These are phyloP conservation scores for Toxoplasma gondii DNA, from an alignment of 169 alveolate genomes.

Conservation along the genomic window DNA sequence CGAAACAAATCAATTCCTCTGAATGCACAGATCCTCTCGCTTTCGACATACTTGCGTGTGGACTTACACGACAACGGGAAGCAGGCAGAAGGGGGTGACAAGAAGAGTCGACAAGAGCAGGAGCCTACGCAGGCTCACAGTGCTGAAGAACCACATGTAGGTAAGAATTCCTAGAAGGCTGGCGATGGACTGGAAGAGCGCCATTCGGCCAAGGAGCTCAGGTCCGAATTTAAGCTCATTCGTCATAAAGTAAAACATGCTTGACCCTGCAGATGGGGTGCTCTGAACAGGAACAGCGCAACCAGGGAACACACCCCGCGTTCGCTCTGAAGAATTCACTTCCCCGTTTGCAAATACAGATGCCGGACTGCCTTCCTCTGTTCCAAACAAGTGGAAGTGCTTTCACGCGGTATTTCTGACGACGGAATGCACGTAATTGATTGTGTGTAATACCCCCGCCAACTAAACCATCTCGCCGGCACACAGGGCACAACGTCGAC, in stretches of 20 bases:
- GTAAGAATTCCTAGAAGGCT: slow-evolving; percentile 81
- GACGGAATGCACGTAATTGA: no score
- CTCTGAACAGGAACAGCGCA: slow-evolving; percentile 39
- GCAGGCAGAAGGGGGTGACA: slow-evolving; percentile 81
- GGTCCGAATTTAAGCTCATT: slow-evolving; percentile 85
- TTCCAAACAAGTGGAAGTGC: no score
- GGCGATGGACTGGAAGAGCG: slow-evolving; percentile 84
- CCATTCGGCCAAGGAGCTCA: slow-evolving; percentile 83
- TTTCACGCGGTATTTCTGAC: no score
- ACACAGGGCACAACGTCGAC: no score
- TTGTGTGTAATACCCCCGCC: no score
- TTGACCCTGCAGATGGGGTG: slow-evolving; percentile 87
- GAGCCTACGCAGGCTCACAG: slow-evolving; percentile 70
- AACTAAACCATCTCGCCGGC: no score
- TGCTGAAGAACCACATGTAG: slow-evolving; percentile 76
- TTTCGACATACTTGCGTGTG: no score
- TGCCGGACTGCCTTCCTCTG: no score
- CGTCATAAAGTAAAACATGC: slow-evolving; percentile 88
- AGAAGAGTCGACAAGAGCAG: slow-evolving; percentile 79
- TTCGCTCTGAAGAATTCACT: neutral
- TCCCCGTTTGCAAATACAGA: neutral
- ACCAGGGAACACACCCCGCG: neutral
- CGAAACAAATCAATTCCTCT: no score
- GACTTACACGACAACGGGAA: slow-evolving; percentile 78
- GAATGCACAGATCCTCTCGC: no score